These are phyloP conservation scores for Beta lomatogona DNA, from an alignment of 179 eudicot species.

Conservation along the genomic window DNA sequence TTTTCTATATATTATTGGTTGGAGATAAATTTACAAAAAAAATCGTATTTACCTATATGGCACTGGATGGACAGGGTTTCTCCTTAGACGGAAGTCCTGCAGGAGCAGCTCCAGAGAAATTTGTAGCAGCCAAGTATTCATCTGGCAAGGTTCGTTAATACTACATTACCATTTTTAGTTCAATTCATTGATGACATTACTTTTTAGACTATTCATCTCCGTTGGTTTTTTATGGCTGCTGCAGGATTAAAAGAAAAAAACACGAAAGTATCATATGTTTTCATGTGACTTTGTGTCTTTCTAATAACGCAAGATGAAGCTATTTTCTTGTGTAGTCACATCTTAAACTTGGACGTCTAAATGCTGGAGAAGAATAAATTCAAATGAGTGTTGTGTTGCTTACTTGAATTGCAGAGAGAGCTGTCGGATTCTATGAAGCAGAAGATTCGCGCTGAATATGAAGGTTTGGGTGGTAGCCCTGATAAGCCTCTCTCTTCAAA, in stretches of 20 bases:
- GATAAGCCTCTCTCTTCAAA: conserved; percentile 73
- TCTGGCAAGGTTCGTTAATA: conserved; percentile 63
- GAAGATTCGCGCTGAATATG: conserved; percentile 89
- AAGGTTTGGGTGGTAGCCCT: conserved; percentile 73
- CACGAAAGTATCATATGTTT: conserved; percentile 49
- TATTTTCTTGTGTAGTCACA: conserved; percentile 43
- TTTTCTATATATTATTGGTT: not conserved
- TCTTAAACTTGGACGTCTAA: conserved; percentile 49
- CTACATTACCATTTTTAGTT: not conserved
- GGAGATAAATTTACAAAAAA: not conserved
- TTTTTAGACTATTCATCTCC: conserved; percentile 25
- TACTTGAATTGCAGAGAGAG: conserved; percentile 83
- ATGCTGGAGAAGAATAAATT: conserved; percentile 44
- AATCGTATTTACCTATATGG: not conserved
- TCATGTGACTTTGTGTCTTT: conserved; percentile 41
- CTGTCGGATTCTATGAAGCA: conserved; percentile 82
- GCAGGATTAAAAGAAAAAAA: conserved; percentile 62
- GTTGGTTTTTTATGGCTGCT: conserved; percentile 58
- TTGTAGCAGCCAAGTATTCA: conserved; percentile 89
- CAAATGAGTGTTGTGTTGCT: conserved; percentile 45
- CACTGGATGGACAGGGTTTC: conserved; percentile 63
- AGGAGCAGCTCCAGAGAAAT: conserved; percentile 64
- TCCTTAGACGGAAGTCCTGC: conserved; percentile 54
- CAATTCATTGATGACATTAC: not conserved
- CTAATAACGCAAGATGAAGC: conserved; percentile 55